phyloP scores from a whole-genome alignment of 2,329 filamentous ascomycete species.

The Penicillium sp. region DNA sequence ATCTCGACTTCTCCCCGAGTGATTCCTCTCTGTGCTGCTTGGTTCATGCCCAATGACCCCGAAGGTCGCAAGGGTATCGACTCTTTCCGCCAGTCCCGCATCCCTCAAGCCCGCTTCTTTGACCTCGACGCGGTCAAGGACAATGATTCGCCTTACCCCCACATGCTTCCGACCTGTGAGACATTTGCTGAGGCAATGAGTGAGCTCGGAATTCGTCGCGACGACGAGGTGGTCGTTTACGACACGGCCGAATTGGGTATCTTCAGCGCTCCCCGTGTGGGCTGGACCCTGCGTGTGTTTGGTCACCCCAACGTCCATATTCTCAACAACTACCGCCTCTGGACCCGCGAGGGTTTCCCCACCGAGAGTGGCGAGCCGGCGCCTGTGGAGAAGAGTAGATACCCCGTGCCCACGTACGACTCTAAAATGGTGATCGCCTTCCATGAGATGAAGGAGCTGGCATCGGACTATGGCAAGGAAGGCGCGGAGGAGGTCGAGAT shows the following conservation, averaged over 20 bases:
- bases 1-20: slow-evolving; percentile 82
- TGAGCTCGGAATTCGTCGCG: slow-evolving; percentile 78
- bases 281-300: slow-evolving; percentile 89
- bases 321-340: slow-evolving; percentile 94
- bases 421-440: slow-evolving; percentile 73
- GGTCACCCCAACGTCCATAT: slow-evolving; percentile 87
- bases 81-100: slow-evolving; percentile 78
- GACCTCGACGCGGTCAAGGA: slow-evolving; percentile 93
- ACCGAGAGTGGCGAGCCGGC: slow-evolving; percentile 70
- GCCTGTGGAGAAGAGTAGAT: slow-evolving; percentile 48
- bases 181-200: slow-evolving; percentile 88
- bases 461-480: slow-evolving; percentile 76
- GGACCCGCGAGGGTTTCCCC: slow-evolving; percentile 81
- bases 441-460: slow-evolving; percentile 79
- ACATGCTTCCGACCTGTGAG: slow-evolving; percentile 87
- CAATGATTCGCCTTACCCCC: slow-evolving; percentile 83
- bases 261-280: slow-evolving; percentile 90
- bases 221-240: slow-evolving; percentile 93
- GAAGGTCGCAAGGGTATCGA: slow-evolving; percentile 74
- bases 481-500: slow-evolving; percentile 83
- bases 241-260: slow-evolving; percentile 90
- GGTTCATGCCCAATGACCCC: slow-evolving; percentile 93
- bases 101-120: slow-evolving; percentile 92
- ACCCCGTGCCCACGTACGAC: slow-evolving; percentile 60
- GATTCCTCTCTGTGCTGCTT: slow-evolving; percentile 87